phyloP scores from a whole-genome alignment of 2,329 filamentous ascomycete genomes.

The Neonectria punicea region DNA sequence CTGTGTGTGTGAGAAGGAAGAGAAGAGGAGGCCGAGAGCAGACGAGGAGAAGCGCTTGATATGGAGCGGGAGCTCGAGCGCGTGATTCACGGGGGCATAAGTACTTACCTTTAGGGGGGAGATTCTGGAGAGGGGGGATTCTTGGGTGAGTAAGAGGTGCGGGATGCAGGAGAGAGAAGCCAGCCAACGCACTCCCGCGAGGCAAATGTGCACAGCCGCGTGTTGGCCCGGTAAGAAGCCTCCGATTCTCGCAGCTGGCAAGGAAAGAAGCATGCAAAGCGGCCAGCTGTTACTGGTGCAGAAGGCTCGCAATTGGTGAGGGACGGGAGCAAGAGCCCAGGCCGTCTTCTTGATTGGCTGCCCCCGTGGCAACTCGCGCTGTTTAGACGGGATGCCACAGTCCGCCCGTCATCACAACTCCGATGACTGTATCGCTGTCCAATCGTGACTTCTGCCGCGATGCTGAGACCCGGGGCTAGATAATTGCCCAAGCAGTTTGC shows the following conservation, averaged over 20 bases:
- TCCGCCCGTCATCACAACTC: neutral
- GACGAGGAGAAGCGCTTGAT: constrained; percentile 12
- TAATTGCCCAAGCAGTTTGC: neutral
- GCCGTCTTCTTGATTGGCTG: neutral
- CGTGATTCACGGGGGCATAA: constrained; percentile 29
- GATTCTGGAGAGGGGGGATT: neutral
- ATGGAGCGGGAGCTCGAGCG: neutral
- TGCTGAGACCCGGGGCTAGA: neutral
- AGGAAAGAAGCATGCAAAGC: neutral
- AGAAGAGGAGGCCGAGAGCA: constrained; percentile 13
- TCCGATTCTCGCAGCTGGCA: neutral
- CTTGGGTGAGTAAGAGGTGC: neutral
- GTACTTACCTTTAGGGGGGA: constrained; percentile 1
- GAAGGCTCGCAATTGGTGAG: neutral
- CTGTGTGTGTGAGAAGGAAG: constrained; percentile 19
- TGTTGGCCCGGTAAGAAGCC: neutral
- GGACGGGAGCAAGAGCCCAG: neutral
- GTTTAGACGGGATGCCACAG: neutral
- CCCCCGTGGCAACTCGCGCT: neutral
- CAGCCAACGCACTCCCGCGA: neutral
- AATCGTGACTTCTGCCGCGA: neutral
- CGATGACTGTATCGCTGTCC: neutral
- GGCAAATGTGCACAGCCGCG: neutral
- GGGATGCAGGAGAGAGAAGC: neutral
- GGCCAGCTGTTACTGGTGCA: neutral